Conservation (phyloP, 345 rosid genomes). For the Eucalyptus regnans region DNA sequence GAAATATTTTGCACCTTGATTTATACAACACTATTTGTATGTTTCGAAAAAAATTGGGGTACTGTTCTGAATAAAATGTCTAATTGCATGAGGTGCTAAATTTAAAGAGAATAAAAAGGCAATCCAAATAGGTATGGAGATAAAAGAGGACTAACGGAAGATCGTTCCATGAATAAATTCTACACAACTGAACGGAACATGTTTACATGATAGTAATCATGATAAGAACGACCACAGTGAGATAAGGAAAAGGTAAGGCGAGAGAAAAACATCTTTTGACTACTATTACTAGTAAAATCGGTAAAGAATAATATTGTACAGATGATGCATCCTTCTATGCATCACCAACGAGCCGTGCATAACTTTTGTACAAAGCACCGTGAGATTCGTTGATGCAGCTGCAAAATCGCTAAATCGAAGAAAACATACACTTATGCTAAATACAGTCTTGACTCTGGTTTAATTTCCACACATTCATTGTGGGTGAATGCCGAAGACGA, state of each 20-base stretch:
- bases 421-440: background rate
- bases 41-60: background rate
- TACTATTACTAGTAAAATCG: background rate
- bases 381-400: background rate
- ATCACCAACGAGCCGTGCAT: background rate
- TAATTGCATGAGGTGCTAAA: background rate
- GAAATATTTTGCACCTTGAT: background rate
- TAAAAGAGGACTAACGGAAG: background rate
- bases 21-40: background rate
- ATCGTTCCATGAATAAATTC: background rate
- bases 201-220: background rate
- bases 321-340: background rate
- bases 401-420: background rate
- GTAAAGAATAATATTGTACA: background rate
- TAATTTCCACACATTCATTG: background rate
- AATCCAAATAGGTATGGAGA: background rate
- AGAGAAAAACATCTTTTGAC: background rate
- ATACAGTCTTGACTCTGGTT: background rate
- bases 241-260: background rate
- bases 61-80: background rate
- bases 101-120: background rate
- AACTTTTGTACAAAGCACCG: background rate
- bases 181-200: background rate
- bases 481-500: background rate
- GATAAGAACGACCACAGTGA: background rate